phyloP scores from a whole-genome alignment of 2,329 filamentous ascomycete genomes.

The Calonectria fujianensis region DNA sequence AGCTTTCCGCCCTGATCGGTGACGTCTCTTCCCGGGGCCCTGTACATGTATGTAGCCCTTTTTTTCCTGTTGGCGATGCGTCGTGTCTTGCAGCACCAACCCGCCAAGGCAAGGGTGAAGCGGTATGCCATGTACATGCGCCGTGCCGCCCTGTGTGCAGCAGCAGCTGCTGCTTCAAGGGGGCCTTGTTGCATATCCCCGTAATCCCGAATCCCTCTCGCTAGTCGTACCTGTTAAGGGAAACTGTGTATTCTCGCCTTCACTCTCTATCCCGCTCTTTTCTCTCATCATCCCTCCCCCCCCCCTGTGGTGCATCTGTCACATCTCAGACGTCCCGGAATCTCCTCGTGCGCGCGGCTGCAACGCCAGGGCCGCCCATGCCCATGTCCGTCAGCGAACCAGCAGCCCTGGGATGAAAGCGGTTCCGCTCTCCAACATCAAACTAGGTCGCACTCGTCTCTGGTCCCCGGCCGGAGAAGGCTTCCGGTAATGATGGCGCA shows the following conservation, averaged over 20 bases:
- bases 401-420: constrained; percentile 27
- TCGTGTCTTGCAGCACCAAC: constrained; percentile 36
- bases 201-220: constrained; percentile 15
- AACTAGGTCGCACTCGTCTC: constrained; percentile 11
- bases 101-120: constrained; percentile 28
- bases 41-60: too few species aligned
- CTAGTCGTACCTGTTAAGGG: constrained; percentile 22
- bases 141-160: constrained; percentile 29
- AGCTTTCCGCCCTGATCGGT: constrained; percentile 25
- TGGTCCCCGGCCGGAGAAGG: constrained; percentile 19
- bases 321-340: constrained; percentile 33
- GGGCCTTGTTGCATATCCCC: constrained; percentile 23
- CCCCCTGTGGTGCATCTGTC: constrained; percentile 19
- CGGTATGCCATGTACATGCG: constrained; percentile 32
- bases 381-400: constrained; percentile 31
- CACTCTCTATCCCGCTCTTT: not conserved
- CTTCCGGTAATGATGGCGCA: constrained; percentile 20
- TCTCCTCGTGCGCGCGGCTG: constrained; percentile 37
- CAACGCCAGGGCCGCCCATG: constrained; percentile 19
- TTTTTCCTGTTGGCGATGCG: constrained; percentile 24
- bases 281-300: not conserved
- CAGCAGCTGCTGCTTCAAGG: constrained; percentile 7
- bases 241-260: constrained; percentile 2
- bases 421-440: constrained; percentile 34
- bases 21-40: constrained; percentile 24